phyloP scores from a whole-genome alignment of 192 early-diverging fungal species.

The Backusella circina region DNA sequence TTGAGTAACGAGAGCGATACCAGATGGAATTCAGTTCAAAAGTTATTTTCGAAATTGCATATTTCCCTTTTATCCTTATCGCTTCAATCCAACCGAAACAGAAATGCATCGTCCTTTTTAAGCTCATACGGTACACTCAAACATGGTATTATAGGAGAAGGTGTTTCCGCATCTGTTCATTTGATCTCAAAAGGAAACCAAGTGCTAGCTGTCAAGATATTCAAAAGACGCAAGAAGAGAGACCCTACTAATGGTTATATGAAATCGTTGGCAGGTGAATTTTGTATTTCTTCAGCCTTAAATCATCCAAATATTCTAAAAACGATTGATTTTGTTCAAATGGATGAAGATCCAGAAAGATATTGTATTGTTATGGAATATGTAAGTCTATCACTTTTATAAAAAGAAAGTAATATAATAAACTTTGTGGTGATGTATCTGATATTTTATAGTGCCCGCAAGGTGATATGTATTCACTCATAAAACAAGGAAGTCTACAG shows the following conservation, averaged over 20 bases:
- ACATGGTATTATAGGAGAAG: neutral
- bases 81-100: neutral
- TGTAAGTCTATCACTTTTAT: slow-evolving; percentile 30
- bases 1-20: neutral
- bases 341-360: slow-evolving; percentile 59
- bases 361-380: slow-evolving; percentile 79
- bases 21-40: neutral
- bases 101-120: neutral
- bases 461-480: slow-evolving; percentile 87
- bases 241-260: slow-evolving; percentile 90
- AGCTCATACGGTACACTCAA: neutral
- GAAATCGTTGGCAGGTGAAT: slow-evolving; percentile 92
- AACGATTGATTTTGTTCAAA: slow-evolving; percentile 93
- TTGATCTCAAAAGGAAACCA: neutral
- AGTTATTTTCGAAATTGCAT: neutral
- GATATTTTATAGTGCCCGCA: slow-evolving; percentile 71
- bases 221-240: slow-evolving; percentile 55
- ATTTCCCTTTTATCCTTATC: neutral
- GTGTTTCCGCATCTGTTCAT: slow-evolving; percentile 1
- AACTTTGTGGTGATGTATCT: neutral
- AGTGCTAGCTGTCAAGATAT: slow-evolving; percentile 24
- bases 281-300: slow-evolving; percentile 91
- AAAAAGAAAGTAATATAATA: neutral
- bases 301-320: slow-evolving; percentile 90
- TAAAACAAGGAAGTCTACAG: slow-evolving; percentile 71